Evolutionary conservation across 371 early-diverging fungal species (phyloP).

Genomic region (Agmasoma carcini): DNA sequence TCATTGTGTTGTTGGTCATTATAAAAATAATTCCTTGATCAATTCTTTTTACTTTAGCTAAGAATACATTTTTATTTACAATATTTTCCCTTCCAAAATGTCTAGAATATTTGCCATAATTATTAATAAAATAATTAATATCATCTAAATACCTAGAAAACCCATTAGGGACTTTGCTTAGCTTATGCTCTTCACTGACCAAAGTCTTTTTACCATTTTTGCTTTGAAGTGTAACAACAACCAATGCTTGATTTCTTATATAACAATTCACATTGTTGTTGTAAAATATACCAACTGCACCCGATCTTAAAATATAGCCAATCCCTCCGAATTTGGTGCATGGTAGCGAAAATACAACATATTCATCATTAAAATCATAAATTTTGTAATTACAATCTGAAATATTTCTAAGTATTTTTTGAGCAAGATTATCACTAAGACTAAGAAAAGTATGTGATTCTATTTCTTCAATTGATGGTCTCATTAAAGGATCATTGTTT

Average conservation of each 20-base stretch:
- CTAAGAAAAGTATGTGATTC: slow-evolving; percentile 49
- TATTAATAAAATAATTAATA: slow-evolving; percentile 37
- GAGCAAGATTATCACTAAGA: slow-evolving; percentile 28
- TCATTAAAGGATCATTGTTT: slow-evolving; percentile 59
- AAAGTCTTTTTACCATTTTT: slow-evolving; percentile 35
- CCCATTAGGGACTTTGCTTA: slow-evolving; percentile 30
- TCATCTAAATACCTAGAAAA: slow-evolving; percentile 4
- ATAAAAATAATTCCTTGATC: slow-evolving; percentile 37
- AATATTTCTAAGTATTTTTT: slow-evolving; percentile 32
- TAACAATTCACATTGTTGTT: slow-evolving; percentile 62
- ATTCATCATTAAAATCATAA: slow-evolving; percentile 15
- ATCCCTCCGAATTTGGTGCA: slow-evolving; percentile 65
- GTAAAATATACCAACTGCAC: slow-evolving; percentile 64
- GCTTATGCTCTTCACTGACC: slow-evolving; percentile 41
- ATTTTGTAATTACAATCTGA: slow-evolving; percentile 6
- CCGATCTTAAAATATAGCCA: slow-evolving; percentile 65
- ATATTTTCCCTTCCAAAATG: neutral
- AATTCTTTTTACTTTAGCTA: slow-evolving; percentile 41
- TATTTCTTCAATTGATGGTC: slow-evolving; percentile 57
- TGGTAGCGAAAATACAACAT: slow-evolving; percentile 57
- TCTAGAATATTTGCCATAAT: slow-evolving; percentile 3
- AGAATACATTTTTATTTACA: slow-evolving; percentile 8
- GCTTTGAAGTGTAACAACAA: slow-evolving; percentile 15
- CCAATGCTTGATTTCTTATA: slow-evolving; percentile 16
- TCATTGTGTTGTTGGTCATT: slow-evolving; percentile 38